Conservation (phyloP, 495 filamentous ascomycete species). For the Tetracladium marchalianum region DNA sequence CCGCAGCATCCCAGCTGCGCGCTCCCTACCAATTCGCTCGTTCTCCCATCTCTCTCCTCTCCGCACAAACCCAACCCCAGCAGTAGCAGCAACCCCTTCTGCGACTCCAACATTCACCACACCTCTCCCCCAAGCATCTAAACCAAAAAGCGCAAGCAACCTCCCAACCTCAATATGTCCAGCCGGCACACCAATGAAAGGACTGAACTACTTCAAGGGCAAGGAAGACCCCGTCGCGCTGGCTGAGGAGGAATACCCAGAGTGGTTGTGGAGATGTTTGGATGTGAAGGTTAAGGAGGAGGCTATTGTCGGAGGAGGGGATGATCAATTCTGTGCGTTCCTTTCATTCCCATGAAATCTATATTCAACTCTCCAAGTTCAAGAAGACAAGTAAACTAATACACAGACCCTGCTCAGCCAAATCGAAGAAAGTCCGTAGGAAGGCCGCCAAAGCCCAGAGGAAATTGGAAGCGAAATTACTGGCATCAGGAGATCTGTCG, state of each 20-base stretch:
- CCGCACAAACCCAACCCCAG: conserved; percentile 6
- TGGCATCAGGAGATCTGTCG: conserved; percentile 54
- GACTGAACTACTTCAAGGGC: conserved; percentile 81
- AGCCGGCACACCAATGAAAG: conserved; percentile 63
- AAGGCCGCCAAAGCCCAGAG: conserved; percentile 57
- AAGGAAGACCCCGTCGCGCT: conserved; percentile 59
- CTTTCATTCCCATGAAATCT: not conserved
- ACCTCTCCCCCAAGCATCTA: conserved; percentile 35
- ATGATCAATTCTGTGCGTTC: conserved; percentile 66
- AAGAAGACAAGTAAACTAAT: not conserved
- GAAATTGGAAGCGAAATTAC: conserved; percentile 49
- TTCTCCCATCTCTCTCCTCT: conserved; percentile 1
- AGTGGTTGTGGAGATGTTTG: conserved; percentile 80
- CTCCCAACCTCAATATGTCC: conserved; percentile 39
- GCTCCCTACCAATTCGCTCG: not conserved
- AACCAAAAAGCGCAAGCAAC: conserved; percentile 17
- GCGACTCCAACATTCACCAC: conserved; percentile 38
- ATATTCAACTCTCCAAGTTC: no score
- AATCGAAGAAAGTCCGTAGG: conserved; percentile 67
- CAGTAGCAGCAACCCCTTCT: conserved; percentile 36
- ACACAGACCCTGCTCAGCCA: conserved; percentile 38
- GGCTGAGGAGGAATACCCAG: conserved; percentile 79
- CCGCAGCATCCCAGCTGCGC: conserved; percentile 2
- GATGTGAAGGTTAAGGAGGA: conserved; percentile 36
- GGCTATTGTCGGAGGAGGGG: conserved; percentile 32